Conservation (phyloP, 768 basidiomycete species). For the Phanerochaete carnosa region DNA sequence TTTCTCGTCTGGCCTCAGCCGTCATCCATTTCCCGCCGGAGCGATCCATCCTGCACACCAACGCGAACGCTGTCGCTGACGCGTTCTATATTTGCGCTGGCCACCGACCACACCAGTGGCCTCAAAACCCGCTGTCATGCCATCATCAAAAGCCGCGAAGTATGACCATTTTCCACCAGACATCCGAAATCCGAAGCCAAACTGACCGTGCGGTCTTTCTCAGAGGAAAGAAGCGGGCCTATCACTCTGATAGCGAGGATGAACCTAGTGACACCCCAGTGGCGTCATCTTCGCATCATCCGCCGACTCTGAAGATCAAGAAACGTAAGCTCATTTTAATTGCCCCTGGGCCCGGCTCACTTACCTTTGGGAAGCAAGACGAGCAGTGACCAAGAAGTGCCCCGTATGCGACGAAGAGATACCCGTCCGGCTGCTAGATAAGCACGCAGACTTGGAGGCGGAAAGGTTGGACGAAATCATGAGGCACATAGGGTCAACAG, state of each 20-base stretch:
- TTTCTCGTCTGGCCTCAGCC: background rate
- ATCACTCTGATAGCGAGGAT: conserved; percentile 26
- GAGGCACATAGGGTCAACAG: conserved; percentile 56
- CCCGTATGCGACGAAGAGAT: conserved; percentile 73
- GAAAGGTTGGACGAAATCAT: conserved; percentile 70
- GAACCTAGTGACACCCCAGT: conserved; percentile 29
- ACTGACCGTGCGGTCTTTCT: background rate
- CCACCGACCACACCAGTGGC: conserved; percentile 5
- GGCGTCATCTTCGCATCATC: conserved; percentile 31
- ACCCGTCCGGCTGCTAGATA: conserved; percentile 65
- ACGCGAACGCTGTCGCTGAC: background rate
- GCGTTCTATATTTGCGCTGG: background rate
- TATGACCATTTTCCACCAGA: conserved; percentile 19
- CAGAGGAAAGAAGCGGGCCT: conserved; percentile 50
- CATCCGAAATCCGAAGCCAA: conserved; percentile 4
- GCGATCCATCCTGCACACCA: conserved; percentile 11
- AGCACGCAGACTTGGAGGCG: conserved; percentile 62
- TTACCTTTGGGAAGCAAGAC: conserved; percentile 44
- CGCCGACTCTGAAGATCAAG: conserved; percentile 48
- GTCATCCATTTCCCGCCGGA: conserved; percentile 7
- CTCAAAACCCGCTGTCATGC: conserved; percentile 19
- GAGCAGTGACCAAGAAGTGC: conserved; percentile 72
- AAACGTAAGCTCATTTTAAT: conserved; percentile 29
- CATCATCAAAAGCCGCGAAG: conserved; percentile 20
- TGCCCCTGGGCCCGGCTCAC: background rate